These are phyloP conservation scores for Fusarium nematophilum DNA, from an alignment of 2,329 filamentous ascomycete species.

Conservation along the genomic window DNA sequence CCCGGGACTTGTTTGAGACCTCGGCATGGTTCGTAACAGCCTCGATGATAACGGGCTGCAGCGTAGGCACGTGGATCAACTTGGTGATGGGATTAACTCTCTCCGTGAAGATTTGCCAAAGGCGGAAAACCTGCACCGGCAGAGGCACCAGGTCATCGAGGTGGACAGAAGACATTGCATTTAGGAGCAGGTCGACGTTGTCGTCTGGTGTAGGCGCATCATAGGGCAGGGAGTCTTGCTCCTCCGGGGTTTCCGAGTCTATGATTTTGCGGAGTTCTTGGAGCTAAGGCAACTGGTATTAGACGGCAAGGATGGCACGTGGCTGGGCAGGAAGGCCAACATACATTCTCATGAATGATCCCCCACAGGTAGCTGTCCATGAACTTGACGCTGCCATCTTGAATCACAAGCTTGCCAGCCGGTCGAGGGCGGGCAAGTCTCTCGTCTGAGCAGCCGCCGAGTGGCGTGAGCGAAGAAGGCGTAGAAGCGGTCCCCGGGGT, in stretches of 20 bases:
- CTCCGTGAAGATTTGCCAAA: constrained; percentile 17
- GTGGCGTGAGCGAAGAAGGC: background rate
- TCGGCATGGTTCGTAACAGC: background rate
- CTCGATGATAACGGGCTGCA: constrained; percentile 2
- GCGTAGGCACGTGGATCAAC: constrained; percentile 9
- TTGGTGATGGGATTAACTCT: constrained; percentile 18
- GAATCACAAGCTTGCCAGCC: background rate
- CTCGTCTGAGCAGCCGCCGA: background rate
- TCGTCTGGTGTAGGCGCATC: background rate
- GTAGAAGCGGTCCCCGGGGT: background rate
- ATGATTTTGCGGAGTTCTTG: background rate
- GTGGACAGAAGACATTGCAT: background rate
- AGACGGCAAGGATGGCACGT: background rate
- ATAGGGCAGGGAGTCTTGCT: background rate
- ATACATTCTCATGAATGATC: background rate
- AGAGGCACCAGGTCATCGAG: background rate
- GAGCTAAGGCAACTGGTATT: background rate
- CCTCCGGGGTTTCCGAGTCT: background rate
- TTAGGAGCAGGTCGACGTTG: background rate
- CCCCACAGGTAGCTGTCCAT: background rate
- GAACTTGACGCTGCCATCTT: background rate
- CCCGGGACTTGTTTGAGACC: background rate
- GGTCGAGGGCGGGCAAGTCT: background rate
- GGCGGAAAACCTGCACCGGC: constrained; percentile 3
- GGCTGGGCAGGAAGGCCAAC: too few relatives aligned